Percentiles rank a stretch among this genome's conserved stretches.
phyloP scores from a whole-genome alignment of 495 filamentous ascomycete species.

The Aspergillus mulundensis region DNA sequence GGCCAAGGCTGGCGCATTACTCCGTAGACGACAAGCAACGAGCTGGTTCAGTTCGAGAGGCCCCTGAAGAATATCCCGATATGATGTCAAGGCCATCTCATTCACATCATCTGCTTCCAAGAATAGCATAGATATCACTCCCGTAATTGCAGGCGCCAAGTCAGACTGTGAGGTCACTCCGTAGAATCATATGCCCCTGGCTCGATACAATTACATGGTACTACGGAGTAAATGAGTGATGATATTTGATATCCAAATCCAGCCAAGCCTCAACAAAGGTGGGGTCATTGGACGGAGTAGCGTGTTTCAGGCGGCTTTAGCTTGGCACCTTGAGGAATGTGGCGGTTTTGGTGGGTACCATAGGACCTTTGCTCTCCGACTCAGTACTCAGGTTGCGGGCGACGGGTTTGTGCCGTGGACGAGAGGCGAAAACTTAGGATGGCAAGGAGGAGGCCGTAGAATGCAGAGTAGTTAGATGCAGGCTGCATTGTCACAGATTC shows the following conservation, averaged over 20 bases:
- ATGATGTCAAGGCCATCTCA: neutral
- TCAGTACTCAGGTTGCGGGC: no score
- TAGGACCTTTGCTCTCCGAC: no score
- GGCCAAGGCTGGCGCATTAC: no score
- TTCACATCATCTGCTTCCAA: constrained; percentile 6
- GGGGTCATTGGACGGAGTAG: constrained; percentile 7
- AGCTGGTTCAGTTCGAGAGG: neutral
- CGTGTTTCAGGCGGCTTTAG: constrained; percentile 37
- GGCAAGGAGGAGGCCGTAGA: no score
- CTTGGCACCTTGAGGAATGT: constrained; percentile 29
- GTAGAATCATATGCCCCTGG: neutral
- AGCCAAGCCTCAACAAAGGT: neutral
- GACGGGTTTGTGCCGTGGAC: no score
- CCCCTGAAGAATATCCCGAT: neutral
- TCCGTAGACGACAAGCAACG: no score
- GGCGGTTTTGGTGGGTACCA: constrained; percentile 26
- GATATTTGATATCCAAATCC: neutral
- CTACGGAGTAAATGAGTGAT: no score
- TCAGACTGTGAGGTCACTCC: no score
- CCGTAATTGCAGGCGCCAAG: neutral
- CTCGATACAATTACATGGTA: neutral
- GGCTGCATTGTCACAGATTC: neutral
- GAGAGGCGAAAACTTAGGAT: no score
- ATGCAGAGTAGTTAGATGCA: no score
- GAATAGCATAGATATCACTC: neutral